These are phyloP conservation scores for Polygonum aviculare DNA, from an alignment of 148 eudicot genomes.

Conservation along the genomic window DNA sequence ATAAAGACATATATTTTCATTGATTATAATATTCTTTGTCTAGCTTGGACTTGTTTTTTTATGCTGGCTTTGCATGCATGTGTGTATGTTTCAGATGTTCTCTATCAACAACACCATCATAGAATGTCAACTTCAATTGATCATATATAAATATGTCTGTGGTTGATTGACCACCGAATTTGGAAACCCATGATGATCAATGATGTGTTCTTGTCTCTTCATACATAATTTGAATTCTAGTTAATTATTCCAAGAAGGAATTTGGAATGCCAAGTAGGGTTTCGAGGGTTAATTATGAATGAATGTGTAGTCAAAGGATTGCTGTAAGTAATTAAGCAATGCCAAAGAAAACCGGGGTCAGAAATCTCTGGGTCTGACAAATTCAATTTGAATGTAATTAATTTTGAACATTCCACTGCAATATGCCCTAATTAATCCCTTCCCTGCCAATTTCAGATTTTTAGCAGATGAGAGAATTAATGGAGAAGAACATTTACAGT, in stretches of 20 bases:
- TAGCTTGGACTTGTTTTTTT: background rate
- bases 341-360: background rate
- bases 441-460: background rate
- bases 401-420: constrained; percentile 8
- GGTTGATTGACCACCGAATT: background rate
- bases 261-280: background rate
- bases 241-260: background rate
- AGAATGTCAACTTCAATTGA: background rate
- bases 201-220: background rate
- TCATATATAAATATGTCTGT: background rate
- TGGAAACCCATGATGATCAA: background rate
- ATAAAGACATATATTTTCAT: background rate
- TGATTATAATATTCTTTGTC: background rate
- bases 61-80: background rate
- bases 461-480: constrained; percentile 1
- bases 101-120: background rate
- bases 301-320: constrained; percentile 1
- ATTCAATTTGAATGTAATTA: background rate
- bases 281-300: background rate
- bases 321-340: background rate
- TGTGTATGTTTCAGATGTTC: background rate
- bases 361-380: background rate
- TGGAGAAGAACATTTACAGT: background rate
- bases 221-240: background rate
- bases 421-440: background rate